Conservation (phyloP, 1,284 basidiomycete genomes). For the Flammula alnicola region DNA sequence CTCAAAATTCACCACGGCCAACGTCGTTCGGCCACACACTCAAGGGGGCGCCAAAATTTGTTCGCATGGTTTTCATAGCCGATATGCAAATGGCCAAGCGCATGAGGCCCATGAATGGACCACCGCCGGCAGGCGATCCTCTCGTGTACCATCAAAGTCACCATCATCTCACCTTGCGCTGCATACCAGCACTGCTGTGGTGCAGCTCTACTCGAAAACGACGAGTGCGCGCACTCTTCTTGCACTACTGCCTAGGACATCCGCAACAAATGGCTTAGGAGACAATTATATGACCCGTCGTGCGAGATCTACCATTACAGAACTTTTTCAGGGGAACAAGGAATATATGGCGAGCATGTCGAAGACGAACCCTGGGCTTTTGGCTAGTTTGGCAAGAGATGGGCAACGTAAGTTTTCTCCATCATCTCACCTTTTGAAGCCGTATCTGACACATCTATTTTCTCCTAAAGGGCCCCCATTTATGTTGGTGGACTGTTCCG, state of each 20-base stretch:
- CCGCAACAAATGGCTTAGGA: too few species aligned
- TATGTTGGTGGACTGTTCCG: conserved; percentile 41
- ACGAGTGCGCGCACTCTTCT: too few species aligned
- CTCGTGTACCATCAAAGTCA: background rate
- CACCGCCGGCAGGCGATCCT: background rate
- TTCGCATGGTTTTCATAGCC: background rate
- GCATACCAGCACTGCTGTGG: background rate
- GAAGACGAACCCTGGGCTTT: conserved; percentile 29
- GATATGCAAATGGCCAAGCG: background rate
- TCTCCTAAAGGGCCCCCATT: conserved; percentile 34
- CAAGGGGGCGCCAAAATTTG: background rate
- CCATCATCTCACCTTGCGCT: background rate
- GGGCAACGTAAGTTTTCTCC: conserved; percentile 32
- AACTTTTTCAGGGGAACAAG: conserved; percentile 32
- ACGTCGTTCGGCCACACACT: conserved; percentile 9
- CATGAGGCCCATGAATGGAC: background rate
- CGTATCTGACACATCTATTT: background rate
- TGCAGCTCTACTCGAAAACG: background rate
- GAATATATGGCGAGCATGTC: conserved; percentile 31
- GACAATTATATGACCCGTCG: too few species aligned
- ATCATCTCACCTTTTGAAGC: background rate
- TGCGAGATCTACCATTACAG: conserved; percentile 22
- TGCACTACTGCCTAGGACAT: too few species aligned
- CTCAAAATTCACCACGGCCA: conserved; percentile 5
- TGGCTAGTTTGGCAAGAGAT: conserved; percentile 32